phyloP scores from a whole-genome alignment of 2,329 filamentous ascomycete species.

The Fonsecaea monophora region DNA sequence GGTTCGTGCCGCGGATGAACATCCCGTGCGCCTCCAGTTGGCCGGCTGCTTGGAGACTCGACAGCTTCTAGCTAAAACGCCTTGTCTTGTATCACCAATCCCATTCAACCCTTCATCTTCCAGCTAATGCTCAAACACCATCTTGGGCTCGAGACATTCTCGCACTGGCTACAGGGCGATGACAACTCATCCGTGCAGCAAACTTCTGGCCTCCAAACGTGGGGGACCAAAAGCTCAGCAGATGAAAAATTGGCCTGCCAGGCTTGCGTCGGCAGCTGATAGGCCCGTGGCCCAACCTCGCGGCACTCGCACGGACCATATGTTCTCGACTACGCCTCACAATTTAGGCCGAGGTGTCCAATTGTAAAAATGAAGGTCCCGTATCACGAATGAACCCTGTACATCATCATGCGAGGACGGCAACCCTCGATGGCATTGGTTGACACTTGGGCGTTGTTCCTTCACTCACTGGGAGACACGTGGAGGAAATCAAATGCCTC shows the following conservation, averaged over 20 bases:
- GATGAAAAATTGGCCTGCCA: neutral
- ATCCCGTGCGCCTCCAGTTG: neutral
- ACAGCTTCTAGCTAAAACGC: constrained; percentile 3
- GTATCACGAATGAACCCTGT: neutral
- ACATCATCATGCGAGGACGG: neutral
- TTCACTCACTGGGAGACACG: constrained; percentile 18
- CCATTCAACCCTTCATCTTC: neutral
- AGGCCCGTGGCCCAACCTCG: neutral
- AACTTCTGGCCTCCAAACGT: neutral
- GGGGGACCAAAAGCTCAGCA: neutral
- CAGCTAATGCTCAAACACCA: neutral
- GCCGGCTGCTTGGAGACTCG: neutral
- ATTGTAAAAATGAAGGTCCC: neutral
- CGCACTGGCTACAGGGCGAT: neutral
- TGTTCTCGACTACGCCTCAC: constrained; percentile 8
- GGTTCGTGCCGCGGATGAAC: neutral
- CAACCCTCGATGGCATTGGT: neutral
- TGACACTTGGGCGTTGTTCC: neutral
- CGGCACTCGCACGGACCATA: neutral
- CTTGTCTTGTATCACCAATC: constrained; percentile 2
- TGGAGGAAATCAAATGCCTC: neutral
- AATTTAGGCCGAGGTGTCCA: constrained; percentile 1
- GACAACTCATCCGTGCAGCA: constrained; percentile 1
- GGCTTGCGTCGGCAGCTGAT: neutral
- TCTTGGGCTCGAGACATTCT: neutral